A percentile compares a stretch with the other conserved stretches of the same genome.
Evolutionary conservation across 192 early-diverging fungal genomes (phyloP).

Genomic region (Phycomyces blakesleeanus): DNA sequence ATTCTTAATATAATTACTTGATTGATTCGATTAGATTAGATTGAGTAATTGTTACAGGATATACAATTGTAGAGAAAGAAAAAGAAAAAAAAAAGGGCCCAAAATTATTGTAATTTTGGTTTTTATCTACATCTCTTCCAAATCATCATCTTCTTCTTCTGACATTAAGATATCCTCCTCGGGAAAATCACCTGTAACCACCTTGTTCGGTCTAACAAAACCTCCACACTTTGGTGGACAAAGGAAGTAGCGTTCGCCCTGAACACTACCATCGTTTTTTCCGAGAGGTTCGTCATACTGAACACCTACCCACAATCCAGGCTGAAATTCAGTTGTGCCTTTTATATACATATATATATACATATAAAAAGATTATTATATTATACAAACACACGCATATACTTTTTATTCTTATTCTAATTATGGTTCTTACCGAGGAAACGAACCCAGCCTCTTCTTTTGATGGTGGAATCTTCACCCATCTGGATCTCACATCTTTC

Average conservation of each 20-base stretch:
- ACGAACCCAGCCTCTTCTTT: constrained; percentile 58
- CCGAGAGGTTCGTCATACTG: constrained; percentile 96
- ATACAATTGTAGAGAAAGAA: background rate
- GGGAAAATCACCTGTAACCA: constrained; percentile 89
- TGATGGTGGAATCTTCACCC: constrained; percentile 45
- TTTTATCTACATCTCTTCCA: constrained; percentile 18
- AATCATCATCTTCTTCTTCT: constrained; percentile 71
- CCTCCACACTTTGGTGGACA: constrained; percentile 74
- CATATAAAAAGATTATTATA: too few relatives aligned
- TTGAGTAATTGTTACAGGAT: background rate
- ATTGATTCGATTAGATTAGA: background rate
- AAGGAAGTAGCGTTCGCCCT: constrained; percentile 75
- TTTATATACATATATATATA: too few relatives aligned
- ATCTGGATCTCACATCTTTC: constrained; percentile 79
- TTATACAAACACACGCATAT: too few relatives aligned
- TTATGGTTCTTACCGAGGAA: constrained; percentile 60
- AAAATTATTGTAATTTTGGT: too few relatives aligned
- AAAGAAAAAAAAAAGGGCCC: too few relatives aligned
- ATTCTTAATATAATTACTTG: too few relatives aligned
- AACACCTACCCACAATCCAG: constrained; percentile 91
- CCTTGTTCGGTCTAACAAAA: constrained; percentile 87
- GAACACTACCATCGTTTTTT: constrained; percentile 87
- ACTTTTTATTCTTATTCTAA: too few relatives aligned
- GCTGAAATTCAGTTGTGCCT: constrained; percentile 69
- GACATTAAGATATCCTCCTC: constrained; percentile 76